A percentile compares a stretch with the other conserved stretches of the same genome.
These are phyloP conservation scores for Trichophyton mentagrophytes DNA, from an alignment of 2,329 filamentous ascomycete genomes.

Conservation along the genomic window DNA sequence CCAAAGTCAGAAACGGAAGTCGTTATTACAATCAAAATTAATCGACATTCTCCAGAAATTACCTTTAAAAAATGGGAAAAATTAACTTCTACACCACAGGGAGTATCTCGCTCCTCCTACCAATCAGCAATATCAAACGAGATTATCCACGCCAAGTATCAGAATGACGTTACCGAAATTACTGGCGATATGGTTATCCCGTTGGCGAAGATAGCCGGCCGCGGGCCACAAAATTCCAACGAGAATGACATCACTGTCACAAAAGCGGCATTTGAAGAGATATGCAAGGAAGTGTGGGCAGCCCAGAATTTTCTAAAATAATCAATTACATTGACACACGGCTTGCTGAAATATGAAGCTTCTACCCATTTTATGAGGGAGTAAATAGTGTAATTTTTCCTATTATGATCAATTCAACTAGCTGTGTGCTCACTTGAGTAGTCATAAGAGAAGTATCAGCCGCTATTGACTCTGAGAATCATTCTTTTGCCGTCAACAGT, in stretches of 20 bases:
- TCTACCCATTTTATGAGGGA: no score
- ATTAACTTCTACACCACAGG: background rate
- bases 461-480: no score
- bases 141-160: background rate
- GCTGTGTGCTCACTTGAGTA: no score
- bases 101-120: background rate
- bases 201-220: background rate
- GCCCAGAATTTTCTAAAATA: background rate
- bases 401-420: no score
- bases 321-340: background rate
- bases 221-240: background rate
- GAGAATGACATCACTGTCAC: background rate
- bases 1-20: background rate
- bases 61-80: background rate
- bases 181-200: background rate
- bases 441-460: no score
- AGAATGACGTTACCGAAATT: background rate
- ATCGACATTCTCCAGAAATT: slow-evolving; percentile 2
- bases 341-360: no score
- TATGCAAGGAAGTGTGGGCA: background rate
- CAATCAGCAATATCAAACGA: background rate
- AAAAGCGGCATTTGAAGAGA: background rate
- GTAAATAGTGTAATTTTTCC: no score
- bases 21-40: slow-evolving; percentile 6
- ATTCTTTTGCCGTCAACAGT: no score